Base-by-base conservation (phyloP, 2,329 filamentous ascomycete genomes). In the Ophiostoma sp. region DNA sequence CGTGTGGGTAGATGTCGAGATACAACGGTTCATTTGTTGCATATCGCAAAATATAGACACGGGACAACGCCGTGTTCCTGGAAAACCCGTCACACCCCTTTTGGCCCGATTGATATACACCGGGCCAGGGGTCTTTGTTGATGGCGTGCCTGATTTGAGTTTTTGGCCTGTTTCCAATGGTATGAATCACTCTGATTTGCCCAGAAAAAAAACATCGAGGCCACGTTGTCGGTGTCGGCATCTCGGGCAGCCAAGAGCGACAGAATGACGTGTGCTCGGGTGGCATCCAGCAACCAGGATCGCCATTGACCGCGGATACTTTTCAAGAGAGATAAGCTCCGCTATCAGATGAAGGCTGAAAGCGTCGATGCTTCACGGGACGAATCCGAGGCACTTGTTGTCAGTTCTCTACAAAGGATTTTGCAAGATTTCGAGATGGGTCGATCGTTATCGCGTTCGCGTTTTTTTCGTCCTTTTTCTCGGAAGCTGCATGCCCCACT, bases 391-490 rank as follows among this genome's bases (percentile, higher is more conserved):
- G 8, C 11, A 15, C 19, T 2, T 66, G 22, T 28, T 17, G 36
- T 45, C 22, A 17, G 22, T 25, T 63, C 28, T 33, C 15, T 33
- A 19, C 15, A 19, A 28, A n/a, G 57, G 36, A 39, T 22, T 28
- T 42, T 28, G 11, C 22, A 19, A 42, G 25, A 28, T 28, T 45
- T 66, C 22, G 15, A 66, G 36, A 12, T 28, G 12, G 17, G 57
- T 31, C 31, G 57, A 42, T 66, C 36, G 61, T 66, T 42, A 66
- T 66, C 61, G 61, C 39, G n/a, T 66, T 66, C 61, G 36, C 36
- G n/a, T 0, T 45, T 28, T 45, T 28, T 17, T 25, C 39, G 61
- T 45, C n/a, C n/a, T 9, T 50, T 68, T 68, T 39, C 25, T 33
- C 39, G 25, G n/a, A 5, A 28, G n/a, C 4, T n/a, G 6, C 17